Percentiles rank a stretch among this genome's conserved stretches.
Evolutionary conservation across 371 early-diverging fungal species (phyloP).

Genomic region (Batrachochytrium dendrobatidis): DNA sequence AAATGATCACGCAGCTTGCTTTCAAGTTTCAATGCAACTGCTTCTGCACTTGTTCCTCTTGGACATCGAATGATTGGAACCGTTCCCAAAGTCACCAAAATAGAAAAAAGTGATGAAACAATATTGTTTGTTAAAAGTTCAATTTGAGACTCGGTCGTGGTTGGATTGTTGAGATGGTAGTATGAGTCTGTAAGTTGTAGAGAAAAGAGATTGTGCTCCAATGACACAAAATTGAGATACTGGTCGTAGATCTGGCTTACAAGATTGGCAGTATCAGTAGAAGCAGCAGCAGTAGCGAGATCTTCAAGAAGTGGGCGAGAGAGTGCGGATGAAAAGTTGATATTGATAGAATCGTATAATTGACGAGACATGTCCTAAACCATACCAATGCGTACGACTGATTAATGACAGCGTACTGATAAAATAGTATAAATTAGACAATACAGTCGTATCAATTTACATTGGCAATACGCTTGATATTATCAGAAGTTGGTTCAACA

Average conservation of each 20-base stretch:
- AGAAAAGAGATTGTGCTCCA: constrained; percentile 93
- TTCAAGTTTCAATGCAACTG: constrained; percentile 84
- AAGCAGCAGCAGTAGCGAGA: constrained; percentile 72
- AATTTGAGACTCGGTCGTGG: constrained; percentile 70
- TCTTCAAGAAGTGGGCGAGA: constrained; percentile 89
- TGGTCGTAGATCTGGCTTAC: constrained; percentile 82
- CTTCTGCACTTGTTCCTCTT: constrained; percentile 87
- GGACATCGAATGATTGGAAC: constrained; percentile 88
- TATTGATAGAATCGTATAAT: constrained; percentile 90
- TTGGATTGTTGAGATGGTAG: constrained; percentile 67
- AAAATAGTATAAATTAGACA: not conserved
- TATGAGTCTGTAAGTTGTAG: constrained; percentile 79
- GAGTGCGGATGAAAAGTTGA: constrained; percentile 89
- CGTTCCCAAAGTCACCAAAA: constrained; percentile 82
- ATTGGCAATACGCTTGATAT: constrained; percentile 69
- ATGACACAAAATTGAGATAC: constrained; percentile 87
- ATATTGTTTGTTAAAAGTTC: constrained; percentile 68
- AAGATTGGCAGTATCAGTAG: constrained; percentile 2
- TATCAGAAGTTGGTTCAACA: constrained; percentile 83
- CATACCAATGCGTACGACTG: not conserved
- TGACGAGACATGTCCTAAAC: constrained; percentile 78
- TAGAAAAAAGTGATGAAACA: constrained; percentile 79
- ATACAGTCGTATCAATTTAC: constrained; percentile 28
- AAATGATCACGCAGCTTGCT: constrained; percentile 81
- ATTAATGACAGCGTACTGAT: not conserved